Conservation (phyloP, 306 rosid species). For the Crataegus laevigata region DNA sequence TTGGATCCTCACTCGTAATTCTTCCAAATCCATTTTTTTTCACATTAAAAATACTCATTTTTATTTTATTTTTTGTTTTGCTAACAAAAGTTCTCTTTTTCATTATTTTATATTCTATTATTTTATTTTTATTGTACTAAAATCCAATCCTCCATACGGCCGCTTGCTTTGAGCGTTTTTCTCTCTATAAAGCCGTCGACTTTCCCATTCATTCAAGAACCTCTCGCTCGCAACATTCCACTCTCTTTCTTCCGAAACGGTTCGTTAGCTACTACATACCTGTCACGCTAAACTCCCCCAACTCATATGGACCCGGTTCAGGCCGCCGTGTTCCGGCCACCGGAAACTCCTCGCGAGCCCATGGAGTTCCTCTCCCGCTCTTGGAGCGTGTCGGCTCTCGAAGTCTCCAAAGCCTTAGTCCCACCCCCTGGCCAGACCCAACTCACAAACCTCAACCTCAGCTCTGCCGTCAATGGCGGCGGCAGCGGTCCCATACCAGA, state of each 20-base stretch:
- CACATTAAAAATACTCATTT: not conserved
- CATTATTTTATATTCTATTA: not conserved
- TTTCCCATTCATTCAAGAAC: not conserved
- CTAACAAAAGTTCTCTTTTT: not conserved
- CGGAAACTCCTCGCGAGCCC: conserved; percentile 73
- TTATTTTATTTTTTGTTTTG: not conserved
- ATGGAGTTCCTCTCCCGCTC: conserved; percentile 93
- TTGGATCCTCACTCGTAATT: not conserved
- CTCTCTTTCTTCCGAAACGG: not conserved
- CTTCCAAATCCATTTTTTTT: not conserved
- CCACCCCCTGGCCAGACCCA: conserved; percentile 31
- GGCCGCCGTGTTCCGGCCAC: conserved; percentile 35
- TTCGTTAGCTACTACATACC: not conserved
- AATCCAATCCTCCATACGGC: not conserved
- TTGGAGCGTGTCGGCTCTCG: conserved; percentile 76
- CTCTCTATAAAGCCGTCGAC: not conserved
- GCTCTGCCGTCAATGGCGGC: not conserved
- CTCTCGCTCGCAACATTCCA: not conserved
- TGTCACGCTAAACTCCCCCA: not conserved
- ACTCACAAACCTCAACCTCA: conserved; percentile 27
- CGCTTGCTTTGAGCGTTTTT: not conserved
- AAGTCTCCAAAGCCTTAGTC: conserved; percentile 71
- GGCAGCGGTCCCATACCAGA: conserved; percentile 40
- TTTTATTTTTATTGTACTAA: not conserved
- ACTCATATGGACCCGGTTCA: conserved; percentile 29